Percentiles rank a stretch among this genome's conserved stretches.
Evolutionary conservation across 2,329 filamentous ascomycete genomes (phyloP).

Genomic region (Cercospora sojina): DNA sequence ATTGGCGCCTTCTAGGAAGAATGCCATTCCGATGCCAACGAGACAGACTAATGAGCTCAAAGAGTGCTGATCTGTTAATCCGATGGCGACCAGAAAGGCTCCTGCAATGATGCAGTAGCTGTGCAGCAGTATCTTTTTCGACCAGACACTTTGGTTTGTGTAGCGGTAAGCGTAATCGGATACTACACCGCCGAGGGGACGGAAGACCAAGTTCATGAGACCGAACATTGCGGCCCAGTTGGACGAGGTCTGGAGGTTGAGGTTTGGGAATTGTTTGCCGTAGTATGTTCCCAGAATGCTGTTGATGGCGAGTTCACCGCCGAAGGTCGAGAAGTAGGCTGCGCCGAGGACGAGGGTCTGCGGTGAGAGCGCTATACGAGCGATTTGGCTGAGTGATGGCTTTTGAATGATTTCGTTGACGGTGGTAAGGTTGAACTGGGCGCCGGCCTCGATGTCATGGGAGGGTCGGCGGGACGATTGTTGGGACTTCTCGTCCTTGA

Average conservation of each 20-base stretch:
- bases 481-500: conserved; percentile 43
- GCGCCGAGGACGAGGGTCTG: conserved; percentile 55
- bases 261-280: conserved; percentile 51
- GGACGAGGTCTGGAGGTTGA: conserved; percentile 56
- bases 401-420: conserved; percentile 61
- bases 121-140: conserved; percentile 63
- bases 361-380: conserved; percentile 62
- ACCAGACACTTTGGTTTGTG: conserved; percentile 54
- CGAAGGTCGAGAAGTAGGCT: conserved; percentile 62
- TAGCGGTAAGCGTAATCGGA: conserved; percentile 56
- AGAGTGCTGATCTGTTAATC: conserved; percentile 60
- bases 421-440: conserved; percentile 55
- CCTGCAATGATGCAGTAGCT: conserved; percentile 57
- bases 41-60: conserved; percentile 71
- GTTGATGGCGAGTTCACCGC: conserved; percentile 61
- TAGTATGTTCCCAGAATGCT: conserved; percentile 61
- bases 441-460: conserved; percentile 43
- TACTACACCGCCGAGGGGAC: conserved; percentile 64
- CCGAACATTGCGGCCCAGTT: conserved; percentile 73
- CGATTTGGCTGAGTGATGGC: conserved; percentile 59
- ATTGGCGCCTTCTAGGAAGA: conserved; percentile 83
- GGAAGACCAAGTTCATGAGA: conserved; percentile 67
- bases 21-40: conserved; percentile 69
- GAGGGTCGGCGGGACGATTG: conserved; percentile 41
- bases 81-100: conserved; percentile 62